phyloP scores from a whole-genome alignment of 2,329 filamentous ascomycete genomes.

The Fusarium sp. region DNA sequence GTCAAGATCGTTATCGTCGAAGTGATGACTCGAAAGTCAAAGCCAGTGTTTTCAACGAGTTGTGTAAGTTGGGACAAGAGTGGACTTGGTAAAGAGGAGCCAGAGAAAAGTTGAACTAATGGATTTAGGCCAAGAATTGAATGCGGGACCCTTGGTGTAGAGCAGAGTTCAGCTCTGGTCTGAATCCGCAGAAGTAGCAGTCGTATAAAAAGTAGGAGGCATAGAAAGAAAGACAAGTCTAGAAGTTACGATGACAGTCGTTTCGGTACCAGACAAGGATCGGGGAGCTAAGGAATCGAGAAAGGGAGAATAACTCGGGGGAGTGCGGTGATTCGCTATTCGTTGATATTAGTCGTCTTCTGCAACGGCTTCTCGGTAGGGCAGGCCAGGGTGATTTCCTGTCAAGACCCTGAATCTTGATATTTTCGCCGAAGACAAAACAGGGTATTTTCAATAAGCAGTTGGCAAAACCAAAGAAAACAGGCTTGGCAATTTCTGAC shows the following conservation, averaged over 20 bases:
- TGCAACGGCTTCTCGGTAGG: conserved; percentile 13
- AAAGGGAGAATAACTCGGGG: not conserved
- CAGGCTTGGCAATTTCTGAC: conserved; percentile 7
- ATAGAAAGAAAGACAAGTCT: not conserved
- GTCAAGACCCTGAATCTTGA: conserved; percentile 23
- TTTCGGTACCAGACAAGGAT: conserved; percentile 18
- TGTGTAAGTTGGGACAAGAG: conserved; percentile 17
- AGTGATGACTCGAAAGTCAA: not conserved
- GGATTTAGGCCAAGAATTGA: conserved; percentile 17
- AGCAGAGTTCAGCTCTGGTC: conserved; percentile 19
- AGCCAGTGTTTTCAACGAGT: not conserved
- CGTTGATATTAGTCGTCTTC: conserved; percentile 10
- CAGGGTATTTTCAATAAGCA: not conserved
- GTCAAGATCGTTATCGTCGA: not conserved
- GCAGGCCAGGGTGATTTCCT: conserved; percentile 18
- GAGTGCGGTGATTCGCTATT: not conserved
- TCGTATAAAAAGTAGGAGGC: not conserved
- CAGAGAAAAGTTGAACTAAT: conserved; percentile 23
- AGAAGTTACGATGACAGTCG: conserved; percentile 25
- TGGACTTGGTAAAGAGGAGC: not conserved
- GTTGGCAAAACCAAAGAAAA: not conserved
- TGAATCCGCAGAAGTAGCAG: conserved; percentile 13
- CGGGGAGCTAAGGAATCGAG: conserved; percentile 1
- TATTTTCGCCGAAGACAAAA: conserved; percentile 9
- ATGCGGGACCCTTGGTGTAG: conserved; percentile 11